Conservation (phyloP, 305 asterid species). For the Fraxinus ornus region DNA sequence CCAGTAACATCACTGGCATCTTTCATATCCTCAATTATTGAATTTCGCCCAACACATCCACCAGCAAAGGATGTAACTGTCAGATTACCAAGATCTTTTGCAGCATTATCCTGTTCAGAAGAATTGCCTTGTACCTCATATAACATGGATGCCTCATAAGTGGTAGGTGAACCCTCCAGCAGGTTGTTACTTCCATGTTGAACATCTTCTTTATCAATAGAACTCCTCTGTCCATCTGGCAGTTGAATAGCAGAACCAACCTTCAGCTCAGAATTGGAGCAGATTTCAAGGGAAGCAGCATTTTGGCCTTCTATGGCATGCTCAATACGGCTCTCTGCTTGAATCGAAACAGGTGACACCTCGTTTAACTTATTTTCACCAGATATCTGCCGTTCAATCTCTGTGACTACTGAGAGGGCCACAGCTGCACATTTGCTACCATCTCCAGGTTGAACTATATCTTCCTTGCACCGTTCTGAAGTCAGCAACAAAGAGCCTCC, state of each 20-base stretch:
- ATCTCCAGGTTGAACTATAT: conserved; percentile 37
- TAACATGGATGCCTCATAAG: conserved; percentile 30
- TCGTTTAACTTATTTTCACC: conserved; percentile 32
- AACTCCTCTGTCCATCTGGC: conserved; percentile 33
- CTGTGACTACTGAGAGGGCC: conserved; percentile 30
- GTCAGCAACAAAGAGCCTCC: conserved; percentile 35
- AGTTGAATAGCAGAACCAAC: conserved; percentile 27
- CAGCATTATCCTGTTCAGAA: conserved; percentile 34
- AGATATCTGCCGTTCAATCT: conserved; percentile 36
- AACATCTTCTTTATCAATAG: conserved; percentile 31
- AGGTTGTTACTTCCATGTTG: conserved; percentile 32
- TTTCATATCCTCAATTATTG: conserved; percentile 11
- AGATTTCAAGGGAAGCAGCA: conserved; percentile 16
- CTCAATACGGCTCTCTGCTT: conserved; percentile 31
- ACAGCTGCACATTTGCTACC: conserved; percentile 28
- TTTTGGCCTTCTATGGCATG: conserved; percentile 17
- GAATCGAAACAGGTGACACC: conserved; percentile 31
- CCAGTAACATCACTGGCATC: conserved; percentile 32
- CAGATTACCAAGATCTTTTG: conserved; percentile 27
- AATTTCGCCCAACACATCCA: conserved; percentile 27
- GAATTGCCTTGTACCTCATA: conserved; percentile 26
- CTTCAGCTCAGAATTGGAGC: conserved; percentile 31
- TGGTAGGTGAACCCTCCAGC: conserved; percentile 28
- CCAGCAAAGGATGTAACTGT: conserved; percentile 28
- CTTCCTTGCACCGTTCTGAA: conserved; percentile 37